phyloP scores from a whole-genome alignment of 805 yeast species.

The Saturnispora dispora region DNA sequence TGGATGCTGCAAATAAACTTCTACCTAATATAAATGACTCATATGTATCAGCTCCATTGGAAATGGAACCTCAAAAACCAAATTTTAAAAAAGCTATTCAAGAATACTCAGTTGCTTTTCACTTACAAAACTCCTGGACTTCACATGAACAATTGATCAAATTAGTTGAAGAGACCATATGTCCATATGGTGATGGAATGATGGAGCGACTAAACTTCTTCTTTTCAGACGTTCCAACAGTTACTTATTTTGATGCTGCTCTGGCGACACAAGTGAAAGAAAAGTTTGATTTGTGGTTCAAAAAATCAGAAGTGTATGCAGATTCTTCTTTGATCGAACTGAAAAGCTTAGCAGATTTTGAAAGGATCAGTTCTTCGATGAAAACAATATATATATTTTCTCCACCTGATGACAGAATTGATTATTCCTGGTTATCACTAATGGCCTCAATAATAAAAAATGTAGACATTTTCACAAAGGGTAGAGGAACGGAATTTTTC shows the following conservation, averaged over 20 bases:
- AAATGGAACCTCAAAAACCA: not conserved
- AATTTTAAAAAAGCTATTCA: not conserved
- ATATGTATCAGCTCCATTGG: not conserved
- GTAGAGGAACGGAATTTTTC: not conserved
- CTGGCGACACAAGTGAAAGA: conserved; percentile 9
- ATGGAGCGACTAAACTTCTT: conserved; percentile 17
- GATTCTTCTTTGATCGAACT: not conserved
- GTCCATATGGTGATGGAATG: conserved; percentile 14
- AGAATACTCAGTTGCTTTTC: not conserved
- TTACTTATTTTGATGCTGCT: conserved; percentile 12
- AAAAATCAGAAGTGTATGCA: not conserved
- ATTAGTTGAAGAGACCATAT: not conserved
- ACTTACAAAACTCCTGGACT: not conserved
- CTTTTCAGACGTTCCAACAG: conserved; percentile 10
- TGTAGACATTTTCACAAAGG: conserved; percentile 7
- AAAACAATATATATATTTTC: conserved; percentile 2
- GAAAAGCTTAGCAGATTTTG: not conserved
- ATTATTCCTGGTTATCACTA: conserved; percentile 15
- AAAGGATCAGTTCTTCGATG: not conserved
- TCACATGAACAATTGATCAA: conserved; percentile 1
- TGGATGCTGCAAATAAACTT: not conserved
- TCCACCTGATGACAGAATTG: conserved; percentile 10
- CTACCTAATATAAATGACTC: not conserved
- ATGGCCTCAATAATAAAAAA: conserved; percentile 13
- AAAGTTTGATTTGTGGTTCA: conserved; percentile 11